phyloP scores from a whole-genome alignment of 306 rosid genomes.

The Inga oerstediana region DNA sequence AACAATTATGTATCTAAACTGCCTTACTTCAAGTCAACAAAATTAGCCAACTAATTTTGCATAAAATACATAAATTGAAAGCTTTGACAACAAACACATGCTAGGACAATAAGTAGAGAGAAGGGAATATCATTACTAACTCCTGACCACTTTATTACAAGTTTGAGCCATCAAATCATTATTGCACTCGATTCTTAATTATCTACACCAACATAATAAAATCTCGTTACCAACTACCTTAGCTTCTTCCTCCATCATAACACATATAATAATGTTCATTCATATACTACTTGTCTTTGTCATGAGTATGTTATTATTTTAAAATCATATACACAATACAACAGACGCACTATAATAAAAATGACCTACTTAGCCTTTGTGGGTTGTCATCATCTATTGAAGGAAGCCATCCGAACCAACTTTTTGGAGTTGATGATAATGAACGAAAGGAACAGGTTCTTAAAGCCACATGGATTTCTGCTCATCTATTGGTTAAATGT shows the following conservation, averaged over 20 bases:
- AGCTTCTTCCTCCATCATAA: background rate
- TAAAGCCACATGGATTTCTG: background rate
- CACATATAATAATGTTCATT: background rate
- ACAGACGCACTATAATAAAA: background rate
- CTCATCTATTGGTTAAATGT: conserved; percentile 23
- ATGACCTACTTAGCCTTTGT: conserved; percentile 15
- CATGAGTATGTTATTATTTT: background rate
- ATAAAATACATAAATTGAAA: background rate
- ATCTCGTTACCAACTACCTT: background rate
- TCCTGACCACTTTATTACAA: background rate
- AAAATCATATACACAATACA: background rate
- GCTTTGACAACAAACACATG: background rate
- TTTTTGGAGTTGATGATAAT: conserved; percentile 9
- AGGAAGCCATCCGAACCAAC: conserved; percentile 38
- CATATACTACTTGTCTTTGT: background rate
- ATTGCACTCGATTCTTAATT: background rate
- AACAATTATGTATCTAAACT: background rate
- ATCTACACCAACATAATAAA: background rate
- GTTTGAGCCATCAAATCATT: background rate
- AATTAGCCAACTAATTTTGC: background rate
- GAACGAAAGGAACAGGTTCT: conserved; percentile 23
- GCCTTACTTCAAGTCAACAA: background rate
- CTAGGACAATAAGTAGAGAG: background rate
- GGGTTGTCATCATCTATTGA: conserved; percentile 20
- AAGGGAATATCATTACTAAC: conserved; percentile 1